Conservation (phyloP, 2,329 filamentous ascomycete species). For the Fusarium camptoceras region DNA sequence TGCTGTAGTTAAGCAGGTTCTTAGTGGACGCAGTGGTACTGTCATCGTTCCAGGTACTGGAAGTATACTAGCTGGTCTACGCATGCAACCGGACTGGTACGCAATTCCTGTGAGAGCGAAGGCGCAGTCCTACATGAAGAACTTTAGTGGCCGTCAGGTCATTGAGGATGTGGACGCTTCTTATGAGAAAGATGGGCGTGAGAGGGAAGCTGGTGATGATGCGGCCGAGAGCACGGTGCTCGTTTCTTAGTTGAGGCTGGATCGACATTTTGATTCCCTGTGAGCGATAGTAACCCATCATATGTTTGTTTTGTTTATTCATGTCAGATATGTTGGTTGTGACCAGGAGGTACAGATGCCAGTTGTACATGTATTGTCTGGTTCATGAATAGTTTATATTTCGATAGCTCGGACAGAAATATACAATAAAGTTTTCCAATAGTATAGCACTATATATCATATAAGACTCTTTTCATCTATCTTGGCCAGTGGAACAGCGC, state of each 20-base stretch:
- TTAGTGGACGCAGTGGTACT: slow-evolving; percentile 61
- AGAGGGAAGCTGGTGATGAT: slow-evolving; percentile 39
- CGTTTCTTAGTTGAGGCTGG: slow-evolving; percentile 45
- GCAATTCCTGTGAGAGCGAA: slow-evolving; percentile 63
- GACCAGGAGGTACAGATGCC: neutral
- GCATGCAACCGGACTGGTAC: slow-evolving; percentile 72
- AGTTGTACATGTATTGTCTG: neutral
- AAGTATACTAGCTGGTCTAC: slow-evolving; percentile 56
- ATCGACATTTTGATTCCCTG: neutral
- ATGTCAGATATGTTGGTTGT: neutral
- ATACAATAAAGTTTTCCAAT: neutral
- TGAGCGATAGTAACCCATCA: neutral
- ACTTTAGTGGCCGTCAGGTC: slow-evolving; percentile 61
- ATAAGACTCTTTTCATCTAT: neutral
- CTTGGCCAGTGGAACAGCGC: neutral
- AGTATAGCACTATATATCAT: neutral
- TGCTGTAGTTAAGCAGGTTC: slow-evolving; percentile 62
- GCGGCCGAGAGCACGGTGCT: slow-evolving; percentile 54
- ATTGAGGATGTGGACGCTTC: slow-evolving; percentile 58
- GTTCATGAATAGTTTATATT: neutral
- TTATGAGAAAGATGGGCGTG: slow-evolving; percentile 46
- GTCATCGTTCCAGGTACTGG: slow-evolving; percentile 60
- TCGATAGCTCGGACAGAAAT: neutral
- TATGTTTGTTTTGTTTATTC: neutral
- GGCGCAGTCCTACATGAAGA: slow-evolving; percentile 56